Evolutionary conservation across 2,329 filamentous ascomycete genomes (phyloP).

Genomic region (Herpotrichia juniperi): DNA sequence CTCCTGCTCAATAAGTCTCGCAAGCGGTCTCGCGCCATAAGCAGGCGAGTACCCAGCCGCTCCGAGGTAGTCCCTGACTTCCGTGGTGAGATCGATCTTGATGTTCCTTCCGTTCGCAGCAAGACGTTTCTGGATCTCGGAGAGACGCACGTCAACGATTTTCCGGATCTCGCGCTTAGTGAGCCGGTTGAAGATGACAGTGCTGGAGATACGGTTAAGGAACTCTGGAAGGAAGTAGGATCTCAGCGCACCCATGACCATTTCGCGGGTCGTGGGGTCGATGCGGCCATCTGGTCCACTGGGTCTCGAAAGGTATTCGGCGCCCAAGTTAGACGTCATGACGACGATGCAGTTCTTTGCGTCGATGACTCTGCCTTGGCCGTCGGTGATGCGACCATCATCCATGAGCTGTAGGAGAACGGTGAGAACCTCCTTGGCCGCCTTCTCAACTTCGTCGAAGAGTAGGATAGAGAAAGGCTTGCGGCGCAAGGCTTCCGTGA

Average conservation of each 20-base stretch:
- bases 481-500: constrained; percentile 91
- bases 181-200: constrained; percentile 98
- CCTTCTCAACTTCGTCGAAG: constrained; percentile 98
- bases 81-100: constrained; percentile 77
- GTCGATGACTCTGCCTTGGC: constrained; percentile 92
- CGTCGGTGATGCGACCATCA: constrained; percentile 96
- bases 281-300: constrained; percentile 81
- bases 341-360: constrained; percentile 98
- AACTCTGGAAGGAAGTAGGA: constrained; percentile 99
- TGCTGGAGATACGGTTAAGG: constrained; percentile 95
- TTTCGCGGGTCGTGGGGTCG: constrained; percentile 80
- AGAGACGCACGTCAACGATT: constrained; percentile 90
- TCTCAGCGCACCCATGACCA: constrained; percentile 89
- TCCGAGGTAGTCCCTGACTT: constrained; percentile 92
- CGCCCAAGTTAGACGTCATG: constrained; percentile 97
- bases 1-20: constrained; percentile 93
- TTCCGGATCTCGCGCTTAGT: constrained; percentile 87
- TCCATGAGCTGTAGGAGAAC: constrained; percentile 99
- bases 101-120: constrained; percentile 84
- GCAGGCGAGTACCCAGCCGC: constrained; percentile 91
- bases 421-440: constrained; percentile 94
- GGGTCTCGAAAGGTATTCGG: constrained; percentile 86
- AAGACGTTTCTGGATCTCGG: constrained; percentile 92
- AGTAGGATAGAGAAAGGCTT: constrained; percentile 97
- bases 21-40: constrained; percentile 89